A percentile compares a stretch with the other conserved stretches of the same genome.
phyloP scores from a whole-genome alignment of 179 eudicot species.

The Camellia oleifera region DNA sequence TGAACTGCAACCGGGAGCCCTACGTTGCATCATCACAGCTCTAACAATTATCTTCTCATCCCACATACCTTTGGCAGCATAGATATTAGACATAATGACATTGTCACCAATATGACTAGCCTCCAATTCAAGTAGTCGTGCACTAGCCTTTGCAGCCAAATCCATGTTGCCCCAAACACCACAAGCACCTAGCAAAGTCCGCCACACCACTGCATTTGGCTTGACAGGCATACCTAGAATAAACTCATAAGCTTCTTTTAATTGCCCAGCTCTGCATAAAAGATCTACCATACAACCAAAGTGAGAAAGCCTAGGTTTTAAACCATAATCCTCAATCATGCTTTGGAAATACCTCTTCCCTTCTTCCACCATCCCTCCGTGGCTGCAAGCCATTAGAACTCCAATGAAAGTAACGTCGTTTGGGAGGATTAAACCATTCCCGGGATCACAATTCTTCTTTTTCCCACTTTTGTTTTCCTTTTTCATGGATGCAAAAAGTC shows the following conservation, averaged over 20 bases:
- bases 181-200: conserved; percentile 50
- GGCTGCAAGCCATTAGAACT: conserved; percentile 51
- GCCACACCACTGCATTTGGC: conserved; percentile 42
- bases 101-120: conserved; percentile 34
- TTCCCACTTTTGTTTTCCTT: background rate
- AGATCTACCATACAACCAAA: conserved; percentile 52
- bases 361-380: conserved; percentile 41
- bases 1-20: conserved; percentile 43
- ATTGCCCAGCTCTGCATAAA: conserved; percentile 39
- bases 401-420: conserved; percentile 47
- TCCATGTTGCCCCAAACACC: conserved; percentile 31
- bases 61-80: conserved; percentile 49
- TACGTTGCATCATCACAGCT: conserved; percentile 20
- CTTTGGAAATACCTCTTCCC: conserved; percentile 38
- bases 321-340: conserved; percentile 32
- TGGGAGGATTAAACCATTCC: conserved; percentile 21
- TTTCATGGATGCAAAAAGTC: conserved; percentile 41
- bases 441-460: background rate
- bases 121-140: conserved; percentile 27
- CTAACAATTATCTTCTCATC: conserved; percentile 37
- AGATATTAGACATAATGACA: conserved; percentile 45
- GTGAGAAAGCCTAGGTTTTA: conserved; percentile 36
- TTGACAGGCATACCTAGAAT: conserved; percentile 25
- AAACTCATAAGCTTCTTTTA: conserved; percentile 41
- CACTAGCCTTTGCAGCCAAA: conserved; percentile 34